Percentiles rank a stretch among this genome's conserved stretches.
These are phyloP conservation scores for Erysimum cheiri DNA, from an alignment of 441 rosid species.

Conservation along the genomic window DNA sequence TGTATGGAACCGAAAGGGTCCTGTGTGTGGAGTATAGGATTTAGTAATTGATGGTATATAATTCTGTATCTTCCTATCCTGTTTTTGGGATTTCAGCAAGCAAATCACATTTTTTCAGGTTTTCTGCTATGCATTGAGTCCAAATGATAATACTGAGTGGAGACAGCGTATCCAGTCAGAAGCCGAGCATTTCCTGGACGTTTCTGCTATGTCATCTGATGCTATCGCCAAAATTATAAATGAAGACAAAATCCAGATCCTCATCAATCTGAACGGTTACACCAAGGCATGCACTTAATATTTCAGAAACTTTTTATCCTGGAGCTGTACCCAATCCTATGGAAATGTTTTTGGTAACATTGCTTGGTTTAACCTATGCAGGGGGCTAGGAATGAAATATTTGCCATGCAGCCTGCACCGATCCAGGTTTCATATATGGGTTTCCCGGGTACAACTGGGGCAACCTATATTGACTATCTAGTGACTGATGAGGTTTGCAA, in stretches of 20 bases:
- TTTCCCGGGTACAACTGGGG: constrained; percentile 99
- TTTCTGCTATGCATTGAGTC: constrained; percentile 95
- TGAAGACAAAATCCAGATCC: constrained; percentile 88
- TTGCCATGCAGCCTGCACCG: constrained; percentile 99
- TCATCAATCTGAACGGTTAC: constrained; percentile 93
- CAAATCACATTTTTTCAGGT: constrained; percentile 55
- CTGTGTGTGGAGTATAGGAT: constrained; percentile 9
- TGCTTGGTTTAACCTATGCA: constrained; percentile 45
- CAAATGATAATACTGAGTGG: constrained; percentile 97
- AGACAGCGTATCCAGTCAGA: constrained; percentile 90
- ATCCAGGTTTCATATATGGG: constrained; percentile 99
- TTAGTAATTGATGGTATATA: constrained; percentile 20
- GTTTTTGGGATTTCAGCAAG: constrained; percentile 23
- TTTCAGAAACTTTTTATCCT: not conserved
- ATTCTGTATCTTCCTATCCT: constrained; percentile 23
- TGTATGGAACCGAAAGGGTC: not conserved
- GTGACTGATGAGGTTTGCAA: constrained; percentile 91
- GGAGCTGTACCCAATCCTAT: constrained; percentile 1
- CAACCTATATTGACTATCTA: constrained; percentile 89
- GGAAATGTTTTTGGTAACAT: constrained; percentile 27
- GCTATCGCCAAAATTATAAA: constrained; percentile 86
- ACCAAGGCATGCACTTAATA: constrained; percentile 67
- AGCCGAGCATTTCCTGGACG: constrained; percentile 92
- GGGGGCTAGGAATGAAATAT: constrained; percentile 99
- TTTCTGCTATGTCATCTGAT: constrained; percentile 89